Evolutionary conservation across 1,284 basidiomycete genomes (phyloP).

Genomic region (Phellinidium pouzarii): DNA sequence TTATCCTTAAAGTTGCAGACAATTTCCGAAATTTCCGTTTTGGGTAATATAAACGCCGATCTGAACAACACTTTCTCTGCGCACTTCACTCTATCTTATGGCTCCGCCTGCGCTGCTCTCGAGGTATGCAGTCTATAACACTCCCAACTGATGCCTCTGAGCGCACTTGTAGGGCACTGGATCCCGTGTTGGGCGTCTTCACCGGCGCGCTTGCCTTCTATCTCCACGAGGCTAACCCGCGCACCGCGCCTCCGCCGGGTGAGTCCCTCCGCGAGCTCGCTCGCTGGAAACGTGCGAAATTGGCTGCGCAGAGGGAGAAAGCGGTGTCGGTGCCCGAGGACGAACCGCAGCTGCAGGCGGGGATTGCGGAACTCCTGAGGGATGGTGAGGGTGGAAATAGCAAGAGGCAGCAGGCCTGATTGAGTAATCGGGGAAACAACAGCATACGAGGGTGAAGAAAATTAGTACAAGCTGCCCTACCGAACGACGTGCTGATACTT

Average conservation of each 20-base stretch:
- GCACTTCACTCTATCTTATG: no score
- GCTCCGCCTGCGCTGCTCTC: no score
- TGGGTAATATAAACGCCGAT: no score
- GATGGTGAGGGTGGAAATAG: constrained; percentile 7
- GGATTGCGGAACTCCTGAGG: neutral
- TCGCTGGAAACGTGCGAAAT: constrained; percentile 58
- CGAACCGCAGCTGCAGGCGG: neutral
- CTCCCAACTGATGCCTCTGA: no score
- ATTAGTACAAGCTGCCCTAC: no score
- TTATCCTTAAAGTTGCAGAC: no score
- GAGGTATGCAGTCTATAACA: no score
- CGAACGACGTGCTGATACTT: no score
- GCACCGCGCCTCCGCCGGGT: constrained; percentile 62
- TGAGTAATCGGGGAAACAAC: no score
- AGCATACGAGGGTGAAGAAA: no score
- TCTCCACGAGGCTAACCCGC: constrained; percentile 79
- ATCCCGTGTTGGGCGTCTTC: constrained; percentile 74
- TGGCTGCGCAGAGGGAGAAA: neutral
- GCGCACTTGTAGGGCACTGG: constrained; percentile 45
- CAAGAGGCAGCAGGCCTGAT: neutral
- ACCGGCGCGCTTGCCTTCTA: constrained; percentile 80
- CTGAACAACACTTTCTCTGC: no score
- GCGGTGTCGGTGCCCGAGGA: neutral
- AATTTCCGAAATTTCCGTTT: no score
- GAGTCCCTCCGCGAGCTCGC: constrained; percentile 58